Conservation (phyloP, 345 rosid species). For the Physaria fendleri region DNA sequence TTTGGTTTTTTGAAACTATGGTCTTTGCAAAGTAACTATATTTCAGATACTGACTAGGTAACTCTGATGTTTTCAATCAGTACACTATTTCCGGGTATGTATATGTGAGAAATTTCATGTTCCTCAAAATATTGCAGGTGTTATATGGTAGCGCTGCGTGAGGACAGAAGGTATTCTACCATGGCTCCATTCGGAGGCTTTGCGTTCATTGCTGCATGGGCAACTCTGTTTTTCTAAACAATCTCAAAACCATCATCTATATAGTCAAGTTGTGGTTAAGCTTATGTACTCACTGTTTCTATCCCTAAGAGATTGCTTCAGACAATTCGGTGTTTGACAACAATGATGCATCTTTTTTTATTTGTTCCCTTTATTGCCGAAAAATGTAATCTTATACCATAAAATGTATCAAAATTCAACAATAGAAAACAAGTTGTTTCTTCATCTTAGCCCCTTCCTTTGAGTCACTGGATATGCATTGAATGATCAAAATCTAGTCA, state of each 20-base stretch:
- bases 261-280: background rate
- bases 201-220: constrained; percentile 86
- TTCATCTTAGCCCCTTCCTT: background rate
- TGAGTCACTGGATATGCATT: constrained; percentile 22
- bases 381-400: background rate
- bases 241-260: background rate
- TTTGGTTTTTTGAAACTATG: background rate
- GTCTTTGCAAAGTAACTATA: background rate
- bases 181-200: constrained; percentile 89
- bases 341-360: background rate
- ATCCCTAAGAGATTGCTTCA: background rate
- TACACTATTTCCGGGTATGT: background rate
- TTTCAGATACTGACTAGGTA: background rate
- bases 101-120: constrained; percentile 2
- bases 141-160: constrained; percentile 70
- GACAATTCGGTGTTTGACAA: background rate
- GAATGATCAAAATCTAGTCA: background rate
- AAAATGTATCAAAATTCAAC: background rate
- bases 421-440: background rate
- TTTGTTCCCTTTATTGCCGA: background rate
- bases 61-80: background rate
- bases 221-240: constrained; percentile 59
- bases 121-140: constrained; percentile 44
- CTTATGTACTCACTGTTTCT: background rate
- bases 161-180: constrained; percentile 71